Percentiles rank a stretch among this genome's conserved stretches.
phyloP scores from a whole-genome alignment of 2,329 filamentous ascomycete species.

The Mariannaea elegans region DNA sequence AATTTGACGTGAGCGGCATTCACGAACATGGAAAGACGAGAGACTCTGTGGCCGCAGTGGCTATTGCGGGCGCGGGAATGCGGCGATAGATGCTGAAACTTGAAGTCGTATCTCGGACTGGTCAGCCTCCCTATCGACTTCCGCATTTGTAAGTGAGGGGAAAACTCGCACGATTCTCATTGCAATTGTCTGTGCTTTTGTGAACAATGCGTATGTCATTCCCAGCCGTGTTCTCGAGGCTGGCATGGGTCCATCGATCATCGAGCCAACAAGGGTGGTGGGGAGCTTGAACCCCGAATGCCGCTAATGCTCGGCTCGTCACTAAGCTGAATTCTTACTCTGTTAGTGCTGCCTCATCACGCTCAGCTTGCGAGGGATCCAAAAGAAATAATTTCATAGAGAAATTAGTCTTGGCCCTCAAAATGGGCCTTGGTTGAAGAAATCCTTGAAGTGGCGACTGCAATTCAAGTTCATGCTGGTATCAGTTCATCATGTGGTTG shows the following conservation, averaged over 20 bases:
- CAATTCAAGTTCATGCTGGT: neutral
- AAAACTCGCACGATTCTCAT: neutral
- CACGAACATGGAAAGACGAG: slow-evolving; percentile 1
- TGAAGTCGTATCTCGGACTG: neutral
- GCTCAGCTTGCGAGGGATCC: slow-evolving; percentile 21
- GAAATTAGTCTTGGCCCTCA: neutral
- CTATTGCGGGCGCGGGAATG: slow-evolving; percentile 14
- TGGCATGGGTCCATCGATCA: slow-evolving; percentile 14
- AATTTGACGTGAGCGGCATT: slow-evolving; percentile 1
- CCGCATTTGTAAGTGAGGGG: slow-evolving; percentile 8
- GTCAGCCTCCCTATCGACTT: neutral
- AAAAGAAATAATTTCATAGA: neutral
- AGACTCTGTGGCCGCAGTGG: neutral
- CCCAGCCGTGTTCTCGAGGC: slow-evolving; percentile 8
- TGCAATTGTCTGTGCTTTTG: neutral
- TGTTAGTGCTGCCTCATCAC: slow-evolving; percentile 18
- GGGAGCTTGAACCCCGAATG: slow-evolving; percentile 8
- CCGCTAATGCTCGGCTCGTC: slow-evolving; percentile 20
- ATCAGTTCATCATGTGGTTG: neutral
- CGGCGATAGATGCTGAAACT: slow-evolving; percentile 11
- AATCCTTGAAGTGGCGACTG: neutral
- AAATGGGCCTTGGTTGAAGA: neutral
- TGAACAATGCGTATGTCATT: neutral
- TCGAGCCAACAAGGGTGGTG: slow-evolving; percentile 5
- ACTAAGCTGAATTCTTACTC: slow-evolving; percentile 26